A percentile compares a stretch with the other conserved stretches of the same genome.
Evolutionary conservation across 345 rosid genomes (phyloP).

Genomic region (Gynandropsis gynandra): DNA sequence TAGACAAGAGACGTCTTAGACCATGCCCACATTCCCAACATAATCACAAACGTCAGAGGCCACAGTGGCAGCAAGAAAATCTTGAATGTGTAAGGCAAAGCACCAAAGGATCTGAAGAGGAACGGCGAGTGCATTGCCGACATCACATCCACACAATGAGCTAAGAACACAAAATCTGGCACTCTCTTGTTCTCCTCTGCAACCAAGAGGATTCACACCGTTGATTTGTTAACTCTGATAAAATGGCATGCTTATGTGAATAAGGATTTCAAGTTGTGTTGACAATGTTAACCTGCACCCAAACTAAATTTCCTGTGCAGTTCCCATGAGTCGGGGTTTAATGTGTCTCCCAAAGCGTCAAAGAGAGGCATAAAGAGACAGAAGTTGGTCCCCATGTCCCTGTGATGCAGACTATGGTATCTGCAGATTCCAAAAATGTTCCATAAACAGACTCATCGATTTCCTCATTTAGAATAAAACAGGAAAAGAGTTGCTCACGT

Average conservation of each 20-base stretch:
- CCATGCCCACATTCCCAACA: conserved; percentile 68
- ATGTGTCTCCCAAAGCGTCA: conserved; percentile 71
- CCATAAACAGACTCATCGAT: not conserved
- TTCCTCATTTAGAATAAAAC: not conserved
- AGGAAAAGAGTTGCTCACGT: conserved; percentile 42
- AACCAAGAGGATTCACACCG: conserved; percentile 1
- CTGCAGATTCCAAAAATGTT: conserved; percentile 34
- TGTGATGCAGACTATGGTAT: conserved; percentile 82
- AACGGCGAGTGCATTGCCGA: conserved; percentile 66
- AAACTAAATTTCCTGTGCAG: conserved; percentile 45
- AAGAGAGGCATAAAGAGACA: conserved; percentile 95
- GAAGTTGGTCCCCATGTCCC: conserved; percentile 68
- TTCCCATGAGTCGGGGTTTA: conserved; percentile 68
- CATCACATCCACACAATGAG: conserved; percentile 72
- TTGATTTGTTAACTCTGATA: not conserved
- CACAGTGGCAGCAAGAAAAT: conserved; percentile 38
- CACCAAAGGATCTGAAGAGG: conserved; percentile 45
- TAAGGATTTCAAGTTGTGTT: too few relatives aligned
- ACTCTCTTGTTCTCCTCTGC: conserved; percentile 43
- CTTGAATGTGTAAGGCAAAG: conserved; percentile 43
- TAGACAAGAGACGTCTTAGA: conserved; percentile 54
- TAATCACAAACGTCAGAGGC: conserved; percentile 39
- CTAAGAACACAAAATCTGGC: conserved; percentile 93
- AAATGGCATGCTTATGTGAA: not conserved
- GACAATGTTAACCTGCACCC: conserved; percentile 36